phyloP scores from a whole-genome alignment of 345 rosid species.

The Viola odorata region DNA sequence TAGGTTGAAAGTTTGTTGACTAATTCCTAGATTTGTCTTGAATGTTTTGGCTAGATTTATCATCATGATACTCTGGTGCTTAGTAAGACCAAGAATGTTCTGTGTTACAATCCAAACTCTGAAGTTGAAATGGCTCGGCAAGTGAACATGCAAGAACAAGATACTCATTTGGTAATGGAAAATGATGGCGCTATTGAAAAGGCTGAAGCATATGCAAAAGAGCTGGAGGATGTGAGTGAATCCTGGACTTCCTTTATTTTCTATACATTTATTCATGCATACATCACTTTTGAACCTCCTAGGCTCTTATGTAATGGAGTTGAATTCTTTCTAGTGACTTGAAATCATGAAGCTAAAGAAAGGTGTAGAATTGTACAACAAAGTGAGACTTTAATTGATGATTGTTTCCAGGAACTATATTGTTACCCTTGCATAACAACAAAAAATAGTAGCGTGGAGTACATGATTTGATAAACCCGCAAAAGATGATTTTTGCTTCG shows the following conservation, averaged over 20 bases:
- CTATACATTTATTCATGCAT: background rate
- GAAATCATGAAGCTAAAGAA: background rate
- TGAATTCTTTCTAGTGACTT: background rate
- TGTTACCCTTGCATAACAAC: too few species aligned
- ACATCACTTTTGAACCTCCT: background rate
- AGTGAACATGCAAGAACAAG: slow-evolving; percentile 36
- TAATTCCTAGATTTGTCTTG: slow-evolving; percentile 5
- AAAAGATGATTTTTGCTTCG: too few species aligned
- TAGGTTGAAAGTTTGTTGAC: background rate
- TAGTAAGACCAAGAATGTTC: slow-evolving; percentile 21
- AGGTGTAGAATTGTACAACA: background rate
- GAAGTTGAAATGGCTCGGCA: slow-evolving; percentile 27
- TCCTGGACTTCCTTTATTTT: background rate
- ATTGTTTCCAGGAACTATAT: background rate
- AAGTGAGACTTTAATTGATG: background rate
- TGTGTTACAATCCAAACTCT: slow-evolving; percentile 18
- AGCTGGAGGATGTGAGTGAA: slow-evolving; percentile 74
- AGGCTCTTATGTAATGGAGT: background rate
- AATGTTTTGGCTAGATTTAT: slow-evolving; percentile 33
- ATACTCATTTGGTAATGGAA: slow-evolving; percentile 33
- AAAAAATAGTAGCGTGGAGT: too few species aligned
- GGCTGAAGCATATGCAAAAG: slow-evolving; percentile 76
- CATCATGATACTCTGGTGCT: slow-evolving; percentile 24
- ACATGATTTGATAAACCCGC: too few species aligned
- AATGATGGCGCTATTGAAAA: slow-evolving; percentile 48